phyloP scores from a whole-genome alignment of 2,329 filamentous ascomycete genomes.

The Penicillium vulpinum region DNA sequence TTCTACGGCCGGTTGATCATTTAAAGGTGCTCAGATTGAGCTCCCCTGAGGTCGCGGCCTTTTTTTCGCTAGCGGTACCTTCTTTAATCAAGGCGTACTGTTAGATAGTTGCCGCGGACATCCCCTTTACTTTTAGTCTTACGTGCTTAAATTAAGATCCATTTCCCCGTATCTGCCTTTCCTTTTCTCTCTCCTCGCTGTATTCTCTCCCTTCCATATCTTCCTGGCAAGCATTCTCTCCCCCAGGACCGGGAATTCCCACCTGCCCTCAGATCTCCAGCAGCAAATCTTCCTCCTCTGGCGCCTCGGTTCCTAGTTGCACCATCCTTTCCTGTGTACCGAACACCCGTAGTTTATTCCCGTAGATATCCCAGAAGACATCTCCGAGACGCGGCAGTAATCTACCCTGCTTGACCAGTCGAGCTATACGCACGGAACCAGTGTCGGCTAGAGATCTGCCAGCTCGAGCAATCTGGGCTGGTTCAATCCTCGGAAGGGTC shows the following conservation, averaged over 20 bases:
- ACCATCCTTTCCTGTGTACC: constrained; percentile 57
- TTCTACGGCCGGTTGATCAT: constrained; percentile 85
- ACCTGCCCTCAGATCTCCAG: not conserved
- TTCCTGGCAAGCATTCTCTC: not conserved
- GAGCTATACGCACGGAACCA: constrained; percentile 14
- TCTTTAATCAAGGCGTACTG: constrained; percentile 72
- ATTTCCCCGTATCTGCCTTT: not conserved
- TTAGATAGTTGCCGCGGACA: constrained; percentile 98
- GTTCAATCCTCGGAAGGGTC: not conserved
- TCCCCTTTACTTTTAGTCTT: constrained; percentile 10
- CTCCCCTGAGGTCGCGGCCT: constrained; percentile 63
- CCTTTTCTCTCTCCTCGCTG: not conserved
- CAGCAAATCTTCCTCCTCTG: not conserved
- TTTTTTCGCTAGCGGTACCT: constrained; percentile 99
- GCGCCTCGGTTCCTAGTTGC: constrained; percentile 12
- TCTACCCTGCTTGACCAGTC: constrained; percentile 36
- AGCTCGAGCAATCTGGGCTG: not conserved
- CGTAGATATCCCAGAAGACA: constrained; percentile 59
- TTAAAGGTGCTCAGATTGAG: constrained; percentile 82
- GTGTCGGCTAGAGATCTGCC: constrained; percentile 3
- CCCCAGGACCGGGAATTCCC: not conserved
- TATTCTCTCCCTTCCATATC: not conserved
- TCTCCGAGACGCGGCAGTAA: constrained; percentile 55
- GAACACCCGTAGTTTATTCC: constrained; percentile 61
- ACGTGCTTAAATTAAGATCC: not conserved